phyloP scores from a whole-genome alignment of 2,329 filamentous ascomycete species.

The Neonectria neomacrospora region DNA sequence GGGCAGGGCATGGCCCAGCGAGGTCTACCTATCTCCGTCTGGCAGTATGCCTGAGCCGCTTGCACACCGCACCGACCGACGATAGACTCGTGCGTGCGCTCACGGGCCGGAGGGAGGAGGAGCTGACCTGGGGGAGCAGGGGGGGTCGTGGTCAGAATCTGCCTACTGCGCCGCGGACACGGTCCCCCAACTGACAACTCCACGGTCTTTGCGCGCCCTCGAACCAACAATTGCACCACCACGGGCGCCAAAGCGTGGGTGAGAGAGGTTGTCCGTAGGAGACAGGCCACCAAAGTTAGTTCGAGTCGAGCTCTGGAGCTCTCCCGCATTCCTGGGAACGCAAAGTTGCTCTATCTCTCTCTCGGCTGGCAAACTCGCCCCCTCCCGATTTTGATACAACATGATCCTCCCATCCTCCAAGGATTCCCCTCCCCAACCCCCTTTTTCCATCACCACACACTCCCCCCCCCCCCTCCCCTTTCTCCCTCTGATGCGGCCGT shows the following conservation, averaged over 20 bases:
- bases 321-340: constrained; percentile 6
- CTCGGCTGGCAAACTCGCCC: not conserved
- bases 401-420: not conserved
- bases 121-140: constrained; percentile 16
- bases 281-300: constrained; percentile 11
- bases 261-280: constrained; percentile 4
- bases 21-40: constrained; percentile 24
- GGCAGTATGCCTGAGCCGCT: not conserved
- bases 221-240: not conserved
- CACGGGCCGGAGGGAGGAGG: constrained; percentile 2
- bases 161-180: constrained; percentile 20
- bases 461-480: not conserved
- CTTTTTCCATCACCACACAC: constrained; percentile 2
- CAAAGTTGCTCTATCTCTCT: not conserved
- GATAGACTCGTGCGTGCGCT: constrained; percentile 3
- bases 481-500: constrained; percentile 27
- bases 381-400: not conserved
- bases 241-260: not conserved
- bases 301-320: not conserved
- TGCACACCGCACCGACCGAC: constrained; percentile 10
- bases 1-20: constrained; percentile 27
- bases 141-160: constrained; percentile 10
- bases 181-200: constrained; percentile 13
- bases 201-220: constrained; percentile 12
- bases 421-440: constrained; percentile 2